Base-by-base conservation (phyloP, 108 stramenopile genomes). In the Skeletonema potamos region DNA sequence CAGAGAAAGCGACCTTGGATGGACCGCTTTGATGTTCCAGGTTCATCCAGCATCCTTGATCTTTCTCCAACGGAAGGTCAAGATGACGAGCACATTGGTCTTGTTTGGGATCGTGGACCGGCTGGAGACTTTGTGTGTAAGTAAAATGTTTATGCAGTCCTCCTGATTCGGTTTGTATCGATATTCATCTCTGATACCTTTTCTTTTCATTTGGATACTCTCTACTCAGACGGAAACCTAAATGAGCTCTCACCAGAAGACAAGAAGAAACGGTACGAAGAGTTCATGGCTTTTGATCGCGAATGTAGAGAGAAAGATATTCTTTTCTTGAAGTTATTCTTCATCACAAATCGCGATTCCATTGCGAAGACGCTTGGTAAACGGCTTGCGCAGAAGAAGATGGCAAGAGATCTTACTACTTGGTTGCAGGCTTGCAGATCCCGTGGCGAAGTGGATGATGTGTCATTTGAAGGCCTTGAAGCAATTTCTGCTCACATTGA, bases 41-140 rank as follows among this genome's bases (percentile, higher is more conserved):
- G 73, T 15, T 72, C 70, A 18, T 43, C 74, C 18, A 76, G 71
- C 30, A 54, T 62, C 32, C 72, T 85, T 66, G 72, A 66, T 43
- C 58, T 76, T 11, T 65, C 58, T 27, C 17, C 20, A 27, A 13
- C 22, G 44, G 28, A 79, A 10, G 55, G 41, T 15, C 77, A 51
- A 27, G 56, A 64, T 64, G 41, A 76, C 59, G n/a, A 72, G 60
- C 46, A 82, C 72, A 59, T 73, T 73, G 63, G 80, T 73, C 54
- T 80, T 10, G 74, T 80, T 10, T 89, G 89, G 89, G 89, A 89
- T 54, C 75, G 89, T n/a, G 89, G 89, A n/a, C 87, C 87, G 33
- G 74, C 59, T 4, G 77, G 77, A 3, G 77, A 78, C 48, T 78
- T 78, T 43, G 77, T 78, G 1, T 78, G 39, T 41, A 41, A 41